Conservation (phyloP, 257 asterid species). For the Solanum corneliomulleri region DNA sequence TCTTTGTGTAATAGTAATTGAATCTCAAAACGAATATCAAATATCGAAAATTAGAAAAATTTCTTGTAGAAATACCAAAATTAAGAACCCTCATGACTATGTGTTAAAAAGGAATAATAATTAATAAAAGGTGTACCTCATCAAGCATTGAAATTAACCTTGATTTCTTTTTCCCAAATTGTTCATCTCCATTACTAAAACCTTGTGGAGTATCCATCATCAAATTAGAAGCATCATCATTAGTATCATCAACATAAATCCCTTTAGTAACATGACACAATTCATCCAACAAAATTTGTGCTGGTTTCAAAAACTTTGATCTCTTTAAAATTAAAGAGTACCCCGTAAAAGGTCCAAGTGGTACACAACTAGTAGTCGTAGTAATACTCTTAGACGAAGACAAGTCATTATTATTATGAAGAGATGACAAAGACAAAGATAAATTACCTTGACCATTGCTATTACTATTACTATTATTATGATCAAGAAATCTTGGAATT, state of each 20-base stretch:
- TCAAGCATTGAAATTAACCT: slow-evolving; percentile 73
- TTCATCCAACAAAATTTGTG: slow-evolving; percentile 79
- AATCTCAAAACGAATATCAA: not conserved
- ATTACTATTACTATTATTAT: not conserved
- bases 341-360: slow-evolving; percentile 82
- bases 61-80: not conserved
- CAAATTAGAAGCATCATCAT: not conserved
- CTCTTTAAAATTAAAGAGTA: slow-evolving; percentile 75
- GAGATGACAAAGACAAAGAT: slow-evolving; percentile 72
- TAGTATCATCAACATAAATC: slow-evolving; percentile 10
- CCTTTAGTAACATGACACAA: slow-evolving; percentile 61
- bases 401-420: slow-evolving; percentile 28
- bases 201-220: slow-evolving; percentile 16
- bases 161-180: slow-evolving; percentile 60
- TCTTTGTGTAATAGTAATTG: not conserved
- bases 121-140: slow-evolving; percentile 49
- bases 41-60: not conserved
- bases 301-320: slow-evolving; percentile 73
- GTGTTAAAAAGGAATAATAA: not conserved
- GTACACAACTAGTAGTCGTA: slow-evolving; percentile 15
- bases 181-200: slow-evolving; percentile 37
- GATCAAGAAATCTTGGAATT: slow-evolving; percentile 36
- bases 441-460: slow-evolving; percentile 42
- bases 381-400: slow-evolving; percentile 26
- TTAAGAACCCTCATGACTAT: not conserved